Percentiles rank a stretch among this genome's conserved stretches.
Conservation (phyloP, 2,329 filamentous ascomycete species). For the Ophiosphaerella narmari region DNA sequence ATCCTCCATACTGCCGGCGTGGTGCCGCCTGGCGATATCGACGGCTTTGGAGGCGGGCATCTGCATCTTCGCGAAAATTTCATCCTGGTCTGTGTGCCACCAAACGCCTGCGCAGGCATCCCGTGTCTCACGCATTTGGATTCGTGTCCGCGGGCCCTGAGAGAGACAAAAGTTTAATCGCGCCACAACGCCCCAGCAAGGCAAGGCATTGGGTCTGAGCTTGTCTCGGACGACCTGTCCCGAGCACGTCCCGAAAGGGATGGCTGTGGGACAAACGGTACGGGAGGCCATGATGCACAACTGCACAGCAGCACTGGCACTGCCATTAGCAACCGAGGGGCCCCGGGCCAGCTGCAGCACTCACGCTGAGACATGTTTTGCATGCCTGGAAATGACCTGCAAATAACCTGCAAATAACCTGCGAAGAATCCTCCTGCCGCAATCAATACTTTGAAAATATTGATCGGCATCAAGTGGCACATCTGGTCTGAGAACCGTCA, state of each 20-base stretch:
- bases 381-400: constrained; percentile 2
- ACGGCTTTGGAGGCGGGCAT: constrained; percentile 13
- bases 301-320: constrained; percentile 5
- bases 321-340: constrained; percentile 10
- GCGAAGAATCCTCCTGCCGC: too few relatives aligned
- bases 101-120: constrained; percentile 12
- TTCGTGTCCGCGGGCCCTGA: constrained; percentile 4
- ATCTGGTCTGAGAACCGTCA: too few relatives aligned
- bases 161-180: constrained; percentile 10
- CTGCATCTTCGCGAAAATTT: constrained; percentile 28
- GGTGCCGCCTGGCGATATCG: background rate
- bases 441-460: too few relatives aligned
- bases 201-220: constrained; percentile 12
- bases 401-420: too few relatives aligned
- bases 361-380: constrained; percentile 14
- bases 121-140: constrained; percentile 11
- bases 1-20: constrained; percentile 11
- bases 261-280: constrained; percentile 9
- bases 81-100: constrained; percentile 23
- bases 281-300: background rate
- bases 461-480: too few relatives aligned
- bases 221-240: constrained; percentile 7
- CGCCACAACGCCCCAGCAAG: constrained; percentile 10
- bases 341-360: constrained; percentile 8
- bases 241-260: constrained; percentile 2